Evolutionary conservation across 176 grass and related monocot species (phyloP).

Genomic region (Bromus sterilis): DNA sequence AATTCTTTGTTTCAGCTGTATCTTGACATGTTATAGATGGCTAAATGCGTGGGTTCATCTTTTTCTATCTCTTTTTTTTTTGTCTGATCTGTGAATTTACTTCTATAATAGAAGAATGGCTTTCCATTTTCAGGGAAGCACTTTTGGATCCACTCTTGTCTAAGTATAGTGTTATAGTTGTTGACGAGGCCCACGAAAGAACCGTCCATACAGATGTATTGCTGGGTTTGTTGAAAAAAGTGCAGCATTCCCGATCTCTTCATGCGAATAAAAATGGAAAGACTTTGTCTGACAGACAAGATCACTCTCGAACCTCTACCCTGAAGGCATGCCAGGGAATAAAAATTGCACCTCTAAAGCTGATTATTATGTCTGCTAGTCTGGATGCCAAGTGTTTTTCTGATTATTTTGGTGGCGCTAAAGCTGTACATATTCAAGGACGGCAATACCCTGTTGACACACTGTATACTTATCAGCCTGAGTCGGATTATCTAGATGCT

Average conservation of each 20-base stretch:
- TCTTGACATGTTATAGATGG: background rate
- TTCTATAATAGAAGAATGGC: too few species aligned
- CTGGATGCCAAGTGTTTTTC: constrained; percentile 87
- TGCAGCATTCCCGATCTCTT: constrained; percentile 53
- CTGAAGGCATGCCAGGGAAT: constrained; percentile 33
- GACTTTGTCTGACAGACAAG: constrained; percentile 2
- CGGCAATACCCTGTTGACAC: constrained; percentile 71
- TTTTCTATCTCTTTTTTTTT: background rate
- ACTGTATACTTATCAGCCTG: constrained; percentile 78
- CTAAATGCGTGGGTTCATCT: background rate
- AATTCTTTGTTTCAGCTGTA: background rate
- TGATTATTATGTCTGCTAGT: constrained; percentile 94
- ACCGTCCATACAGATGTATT: constrained; percentile 89
- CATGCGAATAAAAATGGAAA: constrained; percentile 23
- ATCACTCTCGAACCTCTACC: constrained; percentile 29
- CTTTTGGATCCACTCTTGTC: constrained; percentile 75
- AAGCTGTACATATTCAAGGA: constrained; percentile 88
- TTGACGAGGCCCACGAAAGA: constrained; percentile 97
- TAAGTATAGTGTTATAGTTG: constrained; percentile 80
- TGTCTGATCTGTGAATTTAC: background rate
- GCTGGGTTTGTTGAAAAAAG: constrained; percentile 82
- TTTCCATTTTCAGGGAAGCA: constrained; percentile 67
- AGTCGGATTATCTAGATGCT: constrained; percentile 89
- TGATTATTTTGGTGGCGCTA: constrained; percentile 84
- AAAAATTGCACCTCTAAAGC: constrained; percentile 59